Evolutionary conservation across 2,329 filamentous ascomycete genomes (phyloP), one percentile per base, ranked within the genome.

Genomic region (Fusarium pininemorale): DNA sequence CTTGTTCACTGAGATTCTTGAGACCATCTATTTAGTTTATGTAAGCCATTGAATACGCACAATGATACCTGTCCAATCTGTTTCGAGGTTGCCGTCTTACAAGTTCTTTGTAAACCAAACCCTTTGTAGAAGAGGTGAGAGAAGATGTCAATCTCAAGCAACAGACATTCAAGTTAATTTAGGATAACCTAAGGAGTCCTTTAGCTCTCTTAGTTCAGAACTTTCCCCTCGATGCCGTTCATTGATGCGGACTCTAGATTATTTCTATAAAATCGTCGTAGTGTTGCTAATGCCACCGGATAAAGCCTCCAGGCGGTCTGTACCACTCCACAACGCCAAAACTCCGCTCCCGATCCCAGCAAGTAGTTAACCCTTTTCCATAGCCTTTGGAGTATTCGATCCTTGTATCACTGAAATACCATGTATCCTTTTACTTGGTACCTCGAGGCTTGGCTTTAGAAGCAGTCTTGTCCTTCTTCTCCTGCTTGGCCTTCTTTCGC

Each of bases 381-480:
- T 44, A 41, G 41, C 44, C 39, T 63, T 50, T 47, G 32, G 32
- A 42, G 37, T 56, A 51, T 68, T 48, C 55, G 50, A 51, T 61
- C 41, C 45, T 65, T 62, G 24, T 32, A 62, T 35, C 20, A 22
- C 48, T 50, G 32, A 42, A 62, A 37, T 38, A 15, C 5, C 16
- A 37, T 16, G 20, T 18, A 20, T 15, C n/a, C 42, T 42, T 48
- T 68, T 28, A 74, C 39, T 65, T 66, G 20, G 89, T 86, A 28
- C 91, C 92, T 72, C 94, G 90, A 20, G 96, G 95, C 85, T 96
- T 98, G 11, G 92, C 88, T 85, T 98, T 99, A 28, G 91, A 90
- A 74, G 94, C 94, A 75, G 95, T 95, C 89, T 98, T 99, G 75
- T 95, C 94, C 87, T 98, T 98, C 79, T 96, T 95, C 66, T 97